Conservation (phyloP, 2,329 filamentous ascomycete species). For the Leptographium wingfieldii region DNA sequence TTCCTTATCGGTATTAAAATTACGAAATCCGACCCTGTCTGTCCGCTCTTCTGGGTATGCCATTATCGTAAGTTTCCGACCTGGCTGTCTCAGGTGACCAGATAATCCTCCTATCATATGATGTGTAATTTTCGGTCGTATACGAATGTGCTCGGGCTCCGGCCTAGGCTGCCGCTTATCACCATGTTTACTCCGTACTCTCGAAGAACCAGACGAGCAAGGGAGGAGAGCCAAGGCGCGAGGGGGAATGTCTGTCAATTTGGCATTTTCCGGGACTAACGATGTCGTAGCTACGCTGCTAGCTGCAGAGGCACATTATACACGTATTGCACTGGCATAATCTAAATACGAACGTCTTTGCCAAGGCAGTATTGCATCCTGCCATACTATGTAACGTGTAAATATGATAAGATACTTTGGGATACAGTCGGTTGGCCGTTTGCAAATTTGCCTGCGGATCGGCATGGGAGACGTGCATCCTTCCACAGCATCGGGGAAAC, state of each 20-base stretch:
- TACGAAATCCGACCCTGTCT: background rate
- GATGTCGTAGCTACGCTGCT: background rate
- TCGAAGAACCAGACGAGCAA: background rate
- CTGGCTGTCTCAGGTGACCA: background rate
- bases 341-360: background rate
- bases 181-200: background rate
- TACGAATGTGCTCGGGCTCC: background rate
- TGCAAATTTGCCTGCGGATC: background rate
- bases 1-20: background rate
- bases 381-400: too few relatives aligned
- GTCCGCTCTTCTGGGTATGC: background rate
- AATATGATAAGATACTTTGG: background rate
- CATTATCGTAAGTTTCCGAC: background rate
- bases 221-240: background rate
- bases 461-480: background rate
- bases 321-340: background rate
- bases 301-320: background rate
- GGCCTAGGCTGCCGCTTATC: background rate
- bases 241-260: background rate
- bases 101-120: background rate
- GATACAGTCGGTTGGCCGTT: background rate
- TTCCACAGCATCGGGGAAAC: background rate
- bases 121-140: background rate
- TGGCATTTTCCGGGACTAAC: background rate
- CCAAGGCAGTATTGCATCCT: constrained; percentile 6